A percentile compares a stretch with the other conserved stretches of the same genome.
Conservation (phyloP, 2,329 filamentous ascomycete species). For the Fusarium sp. region DNA sequence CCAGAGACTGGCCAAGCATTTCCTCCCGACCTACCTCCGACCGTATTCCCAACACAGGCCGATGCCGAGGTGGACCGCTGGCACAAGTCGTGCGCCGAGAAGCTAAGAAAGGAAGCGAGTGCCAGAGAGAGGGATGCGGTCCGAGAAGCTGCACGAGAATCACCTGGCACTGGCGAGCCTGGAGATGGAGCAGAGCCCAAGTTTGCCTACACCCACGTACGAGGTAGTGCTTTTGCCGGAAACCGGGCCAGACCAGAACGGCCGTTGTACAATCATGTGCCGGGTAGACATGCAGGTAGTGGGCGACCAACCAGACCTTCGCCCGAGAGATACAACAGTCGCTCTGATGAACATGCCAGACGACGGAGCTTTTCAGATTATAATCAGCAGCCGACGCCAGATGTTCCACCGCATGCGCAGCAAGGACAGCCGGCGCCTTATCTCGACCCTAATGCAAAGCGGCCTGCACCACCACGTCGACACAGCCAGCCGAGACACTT, state of each 20-base stretch:
- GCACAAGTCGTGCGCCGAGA: conserved; percentile 83
- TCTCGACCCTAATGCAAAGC: conserved; percentile 53
- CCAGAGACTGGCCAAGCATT: conserved; percentile 80
- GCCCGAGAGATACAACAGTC: conserved; percentile 54
- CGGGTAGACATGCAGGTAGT: conserved; percentile 52
- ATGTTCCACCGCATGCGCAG: conserved; percentile 46
- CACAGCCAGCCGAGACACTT: conserved; percentile 65
- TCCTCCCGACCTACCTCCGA: conserved; percentile 67
- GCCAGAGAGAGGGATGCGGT: conserved; percentile 54
- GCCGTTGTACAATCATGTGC: conserved; percentile 59
- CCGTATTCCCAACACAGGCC: conserved; percentile 77
- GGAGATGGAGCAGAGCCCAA: conserved; percentile 54
- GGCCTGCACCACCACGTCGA: conserved; percentile 55
- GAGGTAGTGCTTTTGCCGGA: conserved; percentile 50
- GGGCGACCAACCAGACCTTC: conserved; percentile 53
- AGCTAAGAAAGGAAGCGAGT: conserved; percentile 72
- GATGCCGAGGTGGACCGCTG: conserved; percentile 87
- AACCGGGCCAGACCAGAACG: conserved; percentile 51
- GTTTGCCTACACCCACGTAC: conserved; percentile 55
- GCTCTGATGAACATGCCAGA: conserved; percentile 58
- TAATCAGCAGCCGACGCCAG: conserved; percentile 55
- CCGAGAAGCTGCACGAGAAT: conserved; percentile 31
- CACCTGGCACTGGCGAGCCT: conserved; percentile 48
- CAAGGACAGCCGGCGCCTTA: conserved; percentile 50
- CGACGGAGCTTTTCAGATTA: conserved; percentile 67